Base-by-base conservation (phyloP, 768 basidiomycete species). In the Leccinum boreale region DNA sequence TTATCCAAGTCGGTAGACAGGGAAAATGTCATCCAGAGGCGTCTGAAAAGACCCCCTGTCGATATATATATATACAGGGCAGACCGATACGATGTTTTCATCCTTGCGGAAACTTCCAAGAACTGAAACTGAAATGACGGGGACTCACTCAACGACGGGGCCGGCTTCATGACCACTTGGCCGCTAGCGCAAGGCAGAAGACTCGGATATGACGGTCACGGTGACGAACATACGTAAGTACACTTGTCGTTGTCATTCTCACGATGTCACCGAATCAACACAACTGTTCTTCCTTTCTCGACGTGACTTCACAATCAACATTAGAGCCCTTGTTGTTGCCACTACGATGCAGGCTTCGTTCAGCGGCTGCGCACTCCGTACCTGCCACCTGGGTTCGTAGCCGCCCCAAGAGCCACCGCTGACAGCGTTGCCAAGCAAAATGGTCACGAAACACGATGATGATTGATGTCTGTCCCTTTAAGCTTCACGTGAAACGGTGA, bases 21-120 rank as follows among this genome's bases (percentile, higher is more conserved):
- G 61, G 55, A 63, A 21, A n/a, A 26, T 28, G 63, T 73, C 71
- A 69, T 60, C 44, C 60, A 62, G 66, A 44, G 71, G 69, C 73
- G 64, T 60, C 69, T 42, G 26, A 4, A 12, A 46, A 23, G 69
- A 67, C 71, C 71, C 62, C 55, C 65, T 46, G 62, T 72, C 71
- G 19, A 19, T 50, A 53, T 29, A 29, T 29, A 49, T 29, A n/a
- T 53, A 36, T 21, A 51, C 10, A 28, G 28, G 15, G 50, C 55
- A 44, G 52, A 55, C 17, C 48, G 67, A 71, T 70, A 72, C 70
- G 51, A 42, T 8, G 29, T 36, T 53, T 58, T 69, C 71, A 62
- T 72, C 69, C 9, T 26, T 15, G 57, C 45, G 10, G 17, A 31
- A 31, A 31, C 29, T 29, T 28, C 33, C 19, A 14, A 52, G 17